These are phyloP conservation scores for Colletotrichum truncatum DNA, from an alignment of 2,329 filamentous ascomycete species.

Conservation along the genomic window DNA sequence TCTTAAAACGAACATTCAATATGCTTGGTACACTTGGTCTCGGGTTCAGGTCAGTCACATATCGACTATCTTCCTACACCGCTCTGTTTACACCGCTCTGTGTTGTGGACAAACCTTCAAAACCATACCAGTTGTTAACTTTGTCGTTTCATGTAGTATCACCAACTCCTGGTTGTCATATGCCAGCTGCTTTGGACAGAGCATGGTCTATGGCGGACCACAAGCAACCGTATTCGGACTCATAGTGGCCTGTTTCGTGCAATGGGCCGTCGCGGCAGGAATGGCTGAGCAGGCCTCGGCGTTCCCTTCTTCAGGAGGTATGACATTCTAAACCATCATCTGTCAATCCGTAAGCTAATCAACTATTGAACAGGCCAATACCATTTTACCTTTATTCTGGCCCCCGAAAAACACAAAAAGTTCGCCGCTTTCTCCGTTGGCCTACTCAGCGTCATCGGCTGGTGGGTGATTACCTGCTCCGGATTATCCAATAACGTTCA, in stretches of 20 bases:
- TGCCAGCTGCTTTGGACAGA: constrained; percentile 32
- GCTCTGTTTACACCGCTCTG: too few species aligned
- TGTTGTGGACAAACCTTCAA: too few species aligned
- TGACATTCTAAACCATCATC: background rate
- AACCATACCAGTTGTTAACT: background rate
- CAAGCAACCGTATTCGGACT: constrained; percentile 31
- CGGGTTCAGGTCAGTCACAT: background rate
- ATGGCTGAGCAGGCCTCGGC: constrained; percentile 31
- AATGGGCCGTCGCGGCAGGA: constrained; percentile 32
- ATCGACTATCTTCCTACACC: too few species aligned
- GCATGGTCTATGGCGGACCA: constrained; percentile 25
- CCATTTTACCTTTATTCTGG: constrained; percentile 32
- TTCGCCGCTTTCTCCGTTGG: constrained; percentile 31
- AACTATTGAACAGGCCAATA: constrained; percentile 31
- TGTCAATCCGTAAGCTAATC: too few species aligned
- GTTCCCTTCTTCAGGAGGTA: constrained; percentile 26
- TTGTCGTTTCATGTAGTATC: constrained; percentile 21
- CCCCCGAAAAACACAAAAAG: constrained; percentile 25
- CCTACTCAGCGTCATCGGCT: constrained; percentile 27
- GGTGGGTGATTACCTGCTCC: constrained; percentile 34
- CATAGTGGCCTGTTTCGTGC: constrained; percentile 31
- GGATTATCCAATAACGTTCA: constrained; percentile 32
- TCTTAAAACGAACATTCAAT: constrained; percentile 29
- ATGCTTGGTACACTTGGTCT: constrained; percentile 29
- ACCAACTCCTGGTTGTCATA: constrained; percentile 32